Evolutionary conservation across 257 asterid species (phyloP).

Genomic region (Osmanthus fragrans): DNA sequence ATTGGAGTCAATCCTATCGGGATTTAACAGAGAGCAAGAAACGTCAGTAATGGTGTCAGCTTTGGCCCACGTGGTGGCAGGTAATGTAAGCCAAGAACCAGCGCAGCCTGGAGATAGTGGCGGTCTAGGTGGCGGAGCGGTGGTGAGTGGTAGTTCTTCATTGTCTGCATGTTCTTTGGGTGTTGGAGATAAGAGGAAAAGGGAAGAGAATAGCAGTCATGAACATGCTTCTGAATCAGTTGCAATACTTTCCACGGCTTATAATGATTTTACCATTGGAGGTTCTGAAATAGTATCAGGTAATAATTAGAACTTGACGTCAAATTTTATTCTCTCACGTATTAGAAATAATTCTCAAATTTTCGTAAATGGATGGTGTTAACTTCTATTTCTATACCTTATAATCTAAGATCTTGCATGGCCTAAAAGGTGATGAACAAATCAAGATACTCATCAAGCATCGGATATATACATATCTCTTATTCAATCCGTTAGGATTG

Average conservation of each 20-base stretch:
- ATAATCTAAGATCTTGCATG: background rate
- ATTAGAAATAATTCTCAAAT: no score
- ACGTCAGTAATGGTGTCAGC: constrained; percentile 53
- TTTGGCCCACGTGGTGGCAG: constrained; percentile 58
- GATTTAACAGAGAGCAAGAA: constrained; percentile 55
- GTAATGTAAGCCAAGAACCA: constrained; percentile 19
- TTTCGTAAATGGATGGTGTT: no score
- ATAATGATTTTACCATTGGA: no score
- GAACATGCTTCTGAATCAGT: background rate
- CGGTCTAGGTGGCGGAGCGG: background rate
- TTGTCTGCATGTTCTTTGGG: constrained; percentile 25
- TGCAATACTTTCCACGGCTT: no score
- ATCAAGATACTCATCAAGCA: background rate
- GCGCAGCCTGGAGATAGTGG: constrained; percentile 6
- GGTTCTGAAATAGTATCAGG: constrained; percentile 33
- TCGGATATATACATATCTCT: background rate
- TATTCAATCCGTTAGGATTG: no score
- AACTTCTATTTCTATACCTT: background rate
- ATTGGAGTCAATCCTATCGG: constrained; percentile 35
- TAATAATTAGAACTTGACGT: background rate
- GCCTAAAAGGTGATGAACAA: background rate
- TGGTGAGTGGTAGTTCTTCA: constrained; percentile 16
- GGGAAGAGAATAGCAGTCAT: constrained; percentile 24
- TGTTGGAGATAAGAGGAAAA: constrained; percentile 51
- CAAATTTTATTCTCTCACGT: background rate